These are phyloP conservation scores for Xylariales sp. DNA, from an alignment of 2,329 filamentous ascomycete species.

Conservation along the genomic window DNA sequence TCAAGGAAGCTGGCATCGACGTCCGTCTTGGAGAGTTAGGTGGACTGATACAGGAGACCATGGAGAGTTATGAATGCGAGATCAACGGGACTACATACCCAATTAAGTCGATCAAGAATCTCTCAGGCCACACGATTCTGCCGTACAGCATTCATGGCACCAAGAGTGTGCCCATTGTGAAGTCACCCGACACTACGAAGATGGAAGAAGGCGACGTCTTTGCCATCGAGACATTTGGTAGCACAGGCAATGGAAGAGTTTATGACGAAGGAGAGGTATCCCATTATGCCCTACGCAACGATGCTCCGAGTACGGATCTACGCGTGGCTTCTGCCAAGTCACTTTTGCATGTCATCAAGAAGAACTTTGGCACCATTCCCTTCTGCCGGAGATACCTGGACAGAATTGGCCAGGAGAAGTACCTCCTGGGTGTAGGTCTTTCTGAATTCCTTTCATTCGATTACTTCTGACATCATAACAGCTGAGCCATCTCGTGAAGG, in stretches of 20 bases:
- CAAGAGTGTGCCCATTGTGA: constrained; percentile 92
- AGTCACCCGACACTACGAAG: constrained; percentile 81
- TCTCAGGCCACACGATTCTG: constrained; percentile 86
- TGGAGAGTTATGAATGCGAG: constrained; percentile 90
- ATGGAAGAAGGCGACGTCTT: constrained; percentile 98
- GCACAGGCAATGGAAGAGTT: constrained; percentile 84
- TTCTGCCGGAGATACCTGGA: constrained; percentile 90
- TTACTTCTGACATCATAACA: constrained; percentile 32
- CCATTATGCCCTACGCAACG: constrained; percentile 73
- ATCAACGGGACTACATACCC: constrained; percentile 73
- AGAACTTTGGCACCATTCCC: constrained; percentile 91
- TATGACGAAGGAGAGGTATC: constrained; percentile 85
- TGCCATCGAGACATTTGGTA: constrained; percentile 94
- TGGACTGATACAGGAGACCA: constrained; percentile 78
- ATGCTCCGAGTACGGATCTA: constrained; percentile 72
- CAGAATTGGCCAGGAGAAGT: constrained; percentile 90
- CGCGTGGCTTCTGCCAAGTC: constrained; percentile 78
- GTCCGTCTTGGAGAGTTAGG: constrained; percentile 84
- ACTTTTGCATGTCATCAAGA: constrained; percentile 83
- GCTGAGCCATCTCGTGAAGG: constrained; percentile 81
- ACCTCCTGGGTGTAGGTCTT: constrained; percentile 71
- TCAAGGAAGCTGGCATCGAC: constrained; percentile 88
- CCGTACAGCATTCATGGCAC: constrained; percentile 87
- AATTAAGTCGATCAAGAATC: constrained; percentile 79
- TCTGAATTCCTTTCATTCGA: not conserved